Conservation (phyloP, 371 early-diverging fungal genomes). For the Mortierella sp. region DNA sequence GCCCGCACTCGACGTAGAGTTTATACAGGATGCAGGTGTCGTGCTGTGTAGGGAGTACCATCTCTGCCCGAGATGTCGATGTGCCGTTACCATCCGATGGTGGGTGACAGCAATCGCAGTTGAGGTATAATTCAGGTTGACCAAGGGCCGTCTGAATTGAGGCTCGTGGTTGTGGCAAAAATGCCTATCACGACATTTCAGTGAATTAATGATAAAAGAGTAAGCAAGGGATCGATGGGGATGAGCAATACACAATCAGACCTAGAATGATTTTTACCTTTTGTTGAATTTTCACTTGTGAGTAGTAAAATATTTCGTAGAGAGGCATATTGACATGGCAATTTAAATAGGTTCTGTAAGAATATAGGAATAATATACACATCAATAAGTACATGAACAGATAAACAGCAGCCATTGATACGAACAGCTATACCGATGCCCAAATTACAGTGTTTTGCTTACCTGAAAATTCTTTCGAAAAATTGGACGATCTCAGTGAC, state of each 20-base stretch:
- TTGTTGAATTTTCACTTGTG: slow-evolving; percentile 73
- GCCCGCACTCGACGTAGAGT: slow-evolving; percentile 91
- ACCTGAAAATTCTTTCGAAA: slow-evolving; percentile 58
- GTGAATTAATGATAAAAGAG: not conserved
- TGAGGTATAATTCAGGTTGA: slow-evolving; percentile 79
- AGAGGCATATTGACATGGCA: slow-evolving; percentile 71
- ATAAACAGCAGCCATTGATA: too few species aligned
- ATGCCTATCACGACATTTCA: slow-evolving; percentile 64
- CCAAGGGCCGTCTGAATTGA: slow-evolving; percentile 86
- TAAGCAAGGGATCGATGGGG: not conserved
- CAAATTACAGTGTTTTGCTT: slow-evolving; percentile 15
- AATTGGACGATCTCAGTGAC: slow-evolving; percentile 66
- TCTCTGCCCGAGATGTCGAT: slow-evolving; percentile 51
- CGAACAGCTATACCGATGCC: not conserved
- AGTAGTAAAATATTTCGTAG: slow-evolving; percentile 83
- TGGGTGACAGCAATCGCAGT: slow-evolving; percentile 77
- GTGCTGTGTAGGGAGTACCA: slow-evolving; percentile 72
- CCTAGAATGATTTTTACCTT: slow-evolving; percentile 60
- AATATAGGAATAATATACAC: not conserved
- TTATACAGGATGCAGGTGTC: slow-evolving; percentile 90
- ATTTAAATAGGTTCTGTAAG: slow-evolving; percentile 60
- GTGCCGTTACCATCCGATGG: slow-evolving; percentile 30
- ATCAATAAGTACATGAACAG: too few species aligned
- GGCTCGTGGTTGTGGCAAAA: slow-evolving; percentile 87
- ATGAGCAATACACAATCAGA: not conserved